Evolutionary conservation across 192 early-diverging fungal genomes (phyloP).

Genomic region (Coemansia sp.): DNA sequence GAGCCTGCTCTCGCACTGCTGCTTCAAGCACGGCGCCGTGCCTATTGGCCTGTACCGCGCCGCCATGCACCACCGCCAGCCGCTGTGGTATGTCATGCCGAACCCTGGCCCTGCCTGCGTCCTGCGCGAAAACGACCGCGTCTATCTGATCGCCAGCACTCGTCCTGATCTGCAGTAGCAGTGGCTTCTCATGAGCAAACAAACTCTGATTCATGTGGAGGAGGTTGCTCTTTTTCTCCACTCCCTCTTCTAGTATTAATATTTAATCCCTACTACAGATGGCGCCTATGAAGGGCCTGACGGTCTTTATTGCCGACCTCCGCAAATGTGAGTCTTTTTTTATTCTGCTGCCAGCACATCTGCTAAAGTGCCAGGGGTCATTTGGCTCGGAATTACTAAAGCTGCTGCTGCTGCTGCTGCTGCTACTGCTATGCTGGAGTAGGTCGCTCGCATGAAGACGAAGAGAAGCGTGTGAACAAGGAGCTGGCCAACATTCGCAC

Average conservation of each 20-base stretch:
- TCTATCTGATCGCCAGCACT: slow-evolving; percentile 55
- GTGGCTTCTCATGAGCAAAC: not conserved
- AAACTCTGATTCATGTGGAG: no score
- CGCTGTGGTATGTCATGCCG: slow-evolving; percentile 59
- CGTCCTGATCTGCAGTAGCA: slow-evolving; percentile 35
- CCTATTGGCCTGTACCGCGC: slow-evolving; percentile 66
- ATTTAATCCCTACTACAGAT: slow-evolving; percentile 3
- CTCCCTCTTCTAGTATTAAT: not conserved
- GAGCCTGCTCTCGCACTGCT: slow-evolving; percentile 53
- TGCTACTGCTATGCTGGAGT: no score
- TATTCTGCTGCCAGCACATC: not conserved
- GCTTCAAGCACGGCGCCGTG: slow-evolving; percentile 53
- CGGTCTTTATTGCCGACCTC: slow-evolving; percentile 96
- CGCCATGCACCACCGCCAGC: slow-evolving; percentile 51
- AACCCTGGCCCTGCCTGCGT: slow-evolving; percentile 57
- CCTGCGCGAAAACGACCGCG: slow-evolving; percentile 57
- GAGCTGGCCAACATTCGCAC: slow-evolving; percentile 98
- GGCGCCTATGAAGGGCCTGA: slow-evolving; percentile 84
- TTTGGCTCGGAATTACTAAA: no score
- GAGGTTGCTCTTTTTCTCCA: not conserved
- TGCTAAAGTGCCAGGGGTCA: no score
- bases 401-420: no score
- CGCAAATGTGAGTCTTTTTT: slow-evolving; percentile 83
- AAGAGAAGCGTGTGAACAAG: slow-evolving; percentile 98
- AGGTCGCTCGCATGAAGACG: slow-evolving; percentile 94